Evolutionary conservation across 164 flowering plant species (phyloP), one percentile per base, ranked within the genome.

Genomic region (Vitis labrusca): DNA sequence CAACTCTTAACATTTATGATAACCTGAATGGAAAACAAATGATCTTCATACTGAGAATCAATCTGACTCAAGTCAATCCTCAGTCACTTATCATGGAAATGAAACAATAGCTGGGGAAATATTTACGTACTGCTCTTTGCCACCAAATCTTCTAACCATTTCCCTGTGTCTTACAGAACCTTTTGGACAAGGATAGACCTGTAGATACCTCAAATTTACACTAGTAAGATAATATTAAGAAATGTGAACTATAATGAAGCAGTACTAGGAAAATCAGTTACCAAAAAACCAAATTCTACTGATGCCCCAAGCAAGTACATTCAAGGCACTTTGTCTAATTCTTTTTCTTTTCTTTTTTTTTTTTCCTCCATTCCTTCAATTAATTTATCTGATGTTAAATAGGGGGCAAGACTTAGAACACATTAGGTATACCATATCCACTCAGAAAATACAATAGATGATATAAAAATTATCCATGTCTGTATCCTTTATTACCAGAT

Each of bases 171-270:
- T 87, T 61, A 76, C 63, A 61, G 96, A 91, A 52, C 96, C 93
- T 79, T 91, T 91, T 48, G 93, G 96, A 67, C 93, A 91, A 71
- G 96, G 96, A 81, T 81, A 91, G 47, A 91, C 81, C 96, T 91
- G 80, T 73, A 74, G n/a, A 66, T 51, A 16, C 8, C 2, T 59
- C 59, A 62, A 0, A 62, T 69, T 51, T 15, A 67, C 54, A 50
- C 17, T 27, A 63, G 17, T 47, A 63, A 56, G 60, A 47, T 63
- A 12, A 52, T 19, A 53, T 50, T 5, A 13, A 51, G 12, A 29
- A 65, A 66, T 32, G 59, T 14, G 17, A 53, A 10, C 2, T 7
- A 50, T 3, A 4, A 13, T 49, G 14, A 65, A 55, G 44, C 52
- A 70, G 3, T 10, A 56, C 17, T 29, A 11, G 2, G 44, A 32